Conservation (phyloP, 129 eudicot genomes). For the carrot (Daucus carota) region DNA sequence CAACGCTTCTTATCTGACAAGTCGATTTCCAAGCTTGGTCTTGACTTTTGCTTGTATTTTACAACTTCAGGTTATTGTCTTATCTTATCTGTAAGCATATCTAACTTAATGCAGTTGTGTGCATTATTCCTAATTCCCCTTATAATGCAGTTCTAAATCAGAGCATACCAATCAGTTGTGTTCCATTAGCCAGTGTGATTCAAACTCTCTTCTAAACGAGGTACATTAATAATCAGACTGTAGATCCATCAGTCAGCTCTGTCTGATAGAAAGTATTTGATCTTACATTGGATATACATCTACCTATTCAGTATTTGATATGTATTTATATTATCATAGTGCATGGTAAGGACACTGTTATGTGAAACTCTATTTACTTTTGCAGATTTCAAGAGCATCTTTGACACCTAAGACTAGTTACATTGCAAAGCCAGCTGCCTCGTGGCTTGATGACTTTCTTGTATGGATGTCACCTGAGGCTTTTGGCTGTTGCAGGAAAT, state of each 20-base stretch:
- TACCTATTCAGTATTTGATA: background rate
- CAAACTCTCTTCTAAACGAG: constrained; percentile 65
- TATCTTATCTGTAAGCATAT: background rate
- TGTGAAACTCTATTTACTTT: background rate
- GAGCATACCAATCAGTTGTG: constrained; percentile 55
- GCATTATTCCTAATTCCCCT: background rate
- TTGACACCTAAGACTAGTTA: constrained; percentile 56
- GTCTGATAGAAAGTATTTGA: background rate
- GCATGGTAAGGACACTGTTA: background rate
- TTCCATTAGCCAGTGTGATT: constrained; percentile 63
- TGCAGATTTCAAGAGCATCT: constrained; percentile 62
- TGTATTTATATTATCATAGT: background rate
- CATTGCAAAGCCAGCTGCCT: constrained; percentile 71
- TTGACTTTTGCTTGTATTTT: background rate
- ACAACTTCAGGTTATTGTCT: background rate
- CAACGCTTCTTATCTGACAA: background rate
- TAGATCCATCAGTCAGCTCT: background rate
- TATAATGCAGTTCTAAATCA: constrained; percentile 46
- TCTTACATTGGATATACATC: background rate
- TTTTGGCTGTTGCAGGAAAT: constrained; percentile 70
- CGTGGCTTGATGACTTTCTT: constrained; percentile 75
- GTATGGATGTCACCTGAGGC: constrained; percentile 79
- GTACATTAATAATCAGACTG: constrained; percentile 16
- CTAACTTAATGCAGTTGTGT: constrained; percentile 3
- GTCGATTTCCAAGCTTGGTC: background rate